These are phyloP conservation scores for Plasmodiophora brassicae DNA, from an alignment of 208 protist genomes.

Conservation along the genomic window DNA sequence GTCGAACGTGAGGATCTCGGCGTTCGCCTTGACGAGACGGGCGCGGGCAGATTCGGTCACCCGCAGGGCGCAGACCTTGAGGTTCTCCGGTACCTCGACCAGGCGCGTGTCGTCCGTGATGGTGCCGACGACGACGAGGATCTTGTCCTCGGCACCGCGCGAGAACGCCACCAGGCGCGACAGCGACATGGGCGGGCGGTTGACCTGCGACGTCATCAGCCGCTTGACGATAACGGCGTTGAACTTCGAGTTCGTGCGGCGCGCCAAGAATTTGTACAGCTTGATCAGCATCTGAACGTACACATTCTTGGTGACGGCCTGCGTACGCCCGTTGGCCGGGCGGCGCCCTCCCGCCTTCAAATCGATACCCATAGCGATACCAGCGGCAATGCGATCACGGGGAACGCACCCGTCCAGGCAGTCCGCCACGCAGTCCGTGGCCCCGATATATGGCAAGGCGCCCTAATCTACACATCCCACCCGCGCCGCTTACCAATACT, in stretches of 20 bases:
- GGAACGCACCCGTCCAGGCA: too few relatives aligned
- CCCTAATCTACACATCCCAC: too few relatives aligned
- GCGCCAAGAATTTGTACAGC: conserved; percentile 97
- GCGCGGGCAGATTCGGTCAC: conserved; percentile 95
- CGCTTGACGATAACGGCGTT: conserved; percentile 93
- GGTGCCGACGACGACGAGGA: conserved; percentile 92
- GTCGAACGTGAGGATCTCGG: conserved; percentile 98
- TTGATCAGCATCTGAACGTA: conserved; percentile 97
- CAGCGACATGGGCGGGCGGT: conserved; percentile 91
- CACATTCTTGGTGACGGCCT: conserved; percentile 86
- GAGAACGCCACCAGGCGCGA: conserved; percentile 77
- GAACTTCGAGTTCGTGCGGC: conserved; percentile 94
- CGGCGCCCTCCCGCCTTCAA: conserved; percentile 39
- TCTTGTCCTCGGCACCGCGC: conserved; percentile 79
- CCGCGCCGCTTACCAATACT: too few relatives aligned
- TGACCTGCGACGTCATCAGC: conserved; percentile 88
- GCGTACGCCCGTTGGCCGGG: conserved; percentile 70
- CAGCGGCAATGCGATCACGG: too few relatives aligned
- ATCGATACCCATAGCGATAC: conserved; percentile 57
- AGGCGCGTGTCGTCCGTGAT: conserved; percentile 97
- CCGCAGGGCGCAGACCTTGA: conserved; percentile 92
- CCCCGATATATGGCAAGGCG: too few relatives aligned
- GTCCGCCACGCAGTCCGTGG: too few relatives aligned
- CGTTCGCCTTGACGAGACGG: conserved; percentile 93
- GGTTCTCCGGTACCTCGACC: conserved; percentile 79